These are phyloP conservation scores for Corinectria fuckeliana DNA, from an alignment of 2,329 filamentous ascomycete genomes.

Conservation along the genomic window DNA sequence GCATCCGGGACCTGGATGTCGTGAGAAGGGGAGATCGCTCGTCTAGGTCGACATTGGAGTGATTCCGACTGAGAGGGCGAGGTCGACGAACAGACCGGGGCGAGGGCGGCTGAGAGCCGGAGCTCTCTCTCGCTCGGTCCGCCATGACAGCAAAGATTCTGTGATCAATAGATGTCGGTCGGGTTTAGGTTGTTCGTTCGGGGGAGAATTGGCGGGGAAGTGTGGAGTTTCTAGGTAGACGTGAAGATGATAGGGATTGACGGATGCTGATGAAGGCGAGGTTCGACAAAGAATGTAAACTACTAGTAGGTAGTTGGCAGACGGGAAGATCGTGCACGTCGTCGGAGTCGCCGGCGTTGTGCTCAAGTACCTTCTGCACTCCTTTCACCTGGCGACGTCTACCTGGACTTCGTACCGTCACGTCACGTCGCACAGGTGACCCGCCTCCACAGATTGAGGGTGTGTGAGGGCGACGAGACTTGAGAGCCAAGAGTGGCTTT, in stretches of 20 bases:
- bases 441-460: background rate
- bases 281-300: background rate
- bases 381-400: background rate
- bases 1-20: slow-evolving; percentile 49
- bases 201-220: background rate
- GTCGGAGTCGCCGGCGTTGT: background rate
- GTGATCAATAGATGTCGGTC: background rate
- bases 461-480: background rate
- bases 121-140: slow-evolving; percentile 36
- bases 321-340: background rate
- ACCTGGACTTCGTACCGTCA: background rate
- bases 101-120: slow-evolving; percentile 43
- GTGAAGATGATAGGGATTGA: background rate
- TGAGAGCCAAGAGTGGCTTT: background rate
- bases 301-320: background rate
- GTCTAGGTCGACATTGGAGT: slow-evolving; percentile 45
- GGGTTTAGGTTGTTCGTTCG: background rate
- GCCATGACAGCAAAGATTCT: slow-evolving; percentile 36
- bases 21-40: slow-evolving; percentile 54
- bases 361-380: background rate
- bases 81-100: slow-evolving; percentile 42
- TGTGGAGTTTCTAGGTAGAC: background rate
- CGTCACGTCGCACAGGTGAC: background rate
- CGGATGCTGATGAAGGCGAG: background rate
- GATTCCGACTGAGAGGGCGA: slow-evolving; percentile 33